Percentiles rank a stretch among this genome's conserved stretches.
Evolutionary conservation across 805 yeast species (phyloP).

Genomic region (Wickerhamomyces hampshirensis): DNA sequence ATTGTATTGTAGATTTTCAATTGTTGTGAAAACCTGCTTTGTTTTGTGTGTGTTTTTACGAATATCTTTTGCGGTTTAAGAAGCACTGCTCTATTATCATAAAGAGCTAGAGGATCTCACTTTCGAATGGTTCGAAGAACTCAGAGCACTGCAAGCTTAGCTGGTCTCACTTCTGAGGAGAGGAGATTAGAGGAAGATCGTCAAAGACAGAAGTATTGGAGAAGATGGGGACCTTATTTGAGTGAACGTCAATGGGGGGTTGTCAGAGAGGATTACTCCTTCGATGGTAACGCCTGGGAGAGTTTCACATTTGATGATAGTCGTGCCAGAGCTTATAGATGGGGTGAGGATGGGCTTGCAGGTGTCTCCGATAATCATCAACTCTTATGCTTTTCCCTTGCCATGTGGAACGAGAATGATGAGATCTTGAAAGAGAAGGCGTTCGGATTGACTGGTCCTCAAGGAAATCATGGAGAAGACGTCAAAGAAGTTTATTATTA

Average conservation of each 20-base stretch:
- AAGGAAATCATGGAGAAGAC: conserved; percentile 96
- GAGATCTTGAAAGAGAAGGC: conserved; percentile 78
- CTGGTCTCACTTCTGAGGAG: conserved; percentile 30
- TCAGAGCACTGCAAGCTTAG: conserved; percentile 22
- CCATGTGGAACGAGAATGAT: conserved; percentile 90
- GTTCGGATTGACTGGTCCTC: conserved; percentile 86
- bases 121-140: conserved; percentile 15
- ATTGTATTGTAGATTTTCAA: too few relatives aligned
- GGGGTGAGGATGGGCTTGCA: conserved; percentile 96
- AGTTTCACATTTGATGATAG: conserved; percentile 85
- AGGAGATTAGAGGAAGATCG: conserved; percentile 31
- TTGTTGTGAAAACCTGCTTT: too few relatives aligned
- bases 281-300: conserved; percentile 86
- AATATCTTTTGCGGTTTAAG: too few relatives aligned
- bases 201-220: conserved; percentile 53
- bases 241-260: conserved; percentile 82
- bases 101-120: too few relatives aligned
- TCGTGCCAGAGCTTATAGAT: conserved; percentile 72
- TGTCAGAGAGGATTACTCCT: conserved; percentile 84
- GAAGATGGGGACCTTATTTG: conserved; percentile 88
- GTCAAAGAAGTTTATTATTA: conserved; percentile 84
- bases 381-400: conserved; percentile 68
- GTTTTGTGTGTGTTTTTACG: too few relatives aligned
- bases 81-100: too few relatives aligned
- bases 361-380: conserved; percentile 87